phyloP scores from a whole-genome alignment of 192 early-diverging fungal species.

The Coemansia guatemalensis region DNA sequence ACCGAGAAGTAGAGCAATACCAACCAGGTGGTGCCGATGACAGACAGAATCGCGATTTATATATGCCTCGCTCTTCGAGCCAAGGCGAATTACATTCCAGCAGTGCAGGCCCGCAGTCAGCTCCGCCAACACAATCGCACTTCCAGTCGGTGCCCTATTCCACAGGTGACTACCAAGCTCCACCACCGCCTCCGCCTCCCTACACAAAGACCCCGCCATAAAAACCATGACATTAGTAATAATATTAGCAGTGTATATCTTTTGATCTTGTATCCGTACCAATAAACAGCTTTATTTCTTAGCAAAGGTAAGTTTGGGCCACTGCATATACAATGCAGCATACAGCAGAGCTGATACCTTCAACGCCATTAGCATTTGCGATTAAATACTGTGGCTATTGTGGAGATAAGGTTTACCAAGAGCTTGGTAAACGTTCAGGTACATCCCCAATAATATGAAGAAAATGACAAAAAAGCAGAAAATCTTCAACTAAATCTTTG shows the following conservation, averaged over 20 bases:
- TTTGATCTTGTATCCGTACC: not conserved
- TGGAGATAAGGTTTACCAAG: not conserved
- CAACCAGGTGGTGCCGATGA: not conserved
- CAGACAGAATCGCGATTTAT: slow-evolving; percentile 10
- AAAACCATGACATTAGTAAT: not conserved
- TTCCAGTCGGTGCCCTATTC: slow-evolving; percentile 40
- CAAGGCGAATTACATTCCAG: not conserved
- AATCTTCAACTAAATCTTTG: slow-evolving; percentile 41
- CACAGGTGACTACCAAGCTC: slow-evolving; percentile 31
- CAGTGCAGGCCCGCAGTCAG: not conserved
- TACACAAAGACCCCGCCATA: slow-evolving; percentile 2
- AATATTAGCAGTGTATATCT: not conserved
- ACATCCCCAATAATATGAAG: not conserved
- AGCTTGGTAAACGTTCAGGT: not conserved
- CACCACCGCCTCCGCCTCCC: slow-evolving; percentile 46
- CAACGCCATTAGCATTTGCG: too few species aligned
- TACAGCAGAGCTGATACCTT: too few species aligned
- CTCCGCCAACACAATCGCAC: not conserved
- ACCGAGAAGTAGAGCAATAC: not conserved
- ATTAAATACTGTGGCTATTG: not conserved
- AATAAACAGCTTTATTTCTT: not conserved
- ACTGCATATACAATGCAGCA: too few species aligned
- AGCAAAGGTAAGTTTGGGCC: too few species aligned
- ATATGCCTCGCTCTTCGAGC: slow-evolving; percentile 9
- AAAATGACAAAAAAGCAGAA: not conserved